A percentile compares a stretch with the other conserved stretches of the same genome.
Evolutionary conservation across 2,329 filamentous ascomycete species (phyloP).

Genomic region (Alternaria incomplexa): DNA sequence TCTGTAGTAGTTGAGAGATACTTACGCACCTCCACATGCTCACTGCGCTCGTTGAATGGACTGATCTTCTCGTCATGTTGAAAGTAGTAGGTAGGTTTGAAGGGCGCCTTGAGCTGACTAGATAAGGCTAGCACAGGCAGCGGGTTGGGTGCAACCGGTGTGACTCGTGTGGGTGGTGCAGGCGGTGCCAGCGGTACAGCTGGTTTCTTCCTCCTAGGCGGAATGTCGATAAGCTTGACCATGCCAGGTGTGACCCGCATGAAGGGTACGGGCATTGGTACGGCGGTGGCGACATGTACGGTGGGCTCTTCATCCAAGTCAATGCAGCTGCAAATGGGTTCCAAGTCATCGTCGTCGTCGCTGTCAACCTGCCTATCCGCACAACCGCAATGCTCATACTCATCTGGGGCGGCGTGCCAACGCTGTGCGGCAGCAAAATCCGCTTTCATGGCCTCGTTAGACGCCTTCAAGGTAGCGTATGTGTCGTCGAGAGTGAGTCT

Average conservation of each 20-base stretch:
- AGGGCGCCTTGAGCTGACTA: background rate
- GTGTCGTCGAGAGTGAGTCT: conserved; percentile 16
- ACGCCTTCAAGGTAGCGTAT: conserved; percentile 7
- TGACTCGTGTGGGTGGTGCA: background rate
- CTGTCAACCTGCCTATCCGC: conserved; percentile 9
- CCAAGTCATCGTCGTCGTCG: conserved; percentile 18
- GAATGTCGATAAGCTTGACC: conserved; percentile 31
- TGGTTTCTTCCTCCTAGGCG: conserved; percentile 15
- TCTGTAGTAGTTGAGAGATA: background rate
- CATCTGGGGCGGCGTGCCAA: background rate
- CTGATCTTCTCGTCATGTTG: conserved; percentile 2
- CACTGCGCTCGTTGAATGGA: conserved; percentile 1
- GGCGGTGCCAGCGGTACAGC: background rate
- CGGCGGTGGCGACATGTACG: conserved; percentile 15
- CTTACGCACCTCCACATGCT: conserved; percentile 5
- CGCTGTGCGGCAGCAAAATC: conserved; percentile 1
- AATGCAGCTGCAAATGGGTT: background rate
- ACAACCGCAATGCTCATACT: background rate
- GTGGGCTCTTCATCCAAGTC: conserved; percentile 28
- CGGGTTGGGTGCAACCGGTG: background rate
- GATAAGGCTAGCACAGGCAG: background rate
- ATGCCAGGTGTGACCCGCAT: conserved; percentile 20
- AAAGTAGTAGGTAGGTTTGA: background rate
- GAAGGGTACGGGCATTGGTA: conserved; percentile 13
- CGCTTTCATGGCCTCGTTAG: conserved; percentile 19